A percentile compares a stretch with the other conserved stretches of the same genome.
Conservation (phyloP, 495 filamentous ascomycete genomes). For the Neurospora africana region DNA sequence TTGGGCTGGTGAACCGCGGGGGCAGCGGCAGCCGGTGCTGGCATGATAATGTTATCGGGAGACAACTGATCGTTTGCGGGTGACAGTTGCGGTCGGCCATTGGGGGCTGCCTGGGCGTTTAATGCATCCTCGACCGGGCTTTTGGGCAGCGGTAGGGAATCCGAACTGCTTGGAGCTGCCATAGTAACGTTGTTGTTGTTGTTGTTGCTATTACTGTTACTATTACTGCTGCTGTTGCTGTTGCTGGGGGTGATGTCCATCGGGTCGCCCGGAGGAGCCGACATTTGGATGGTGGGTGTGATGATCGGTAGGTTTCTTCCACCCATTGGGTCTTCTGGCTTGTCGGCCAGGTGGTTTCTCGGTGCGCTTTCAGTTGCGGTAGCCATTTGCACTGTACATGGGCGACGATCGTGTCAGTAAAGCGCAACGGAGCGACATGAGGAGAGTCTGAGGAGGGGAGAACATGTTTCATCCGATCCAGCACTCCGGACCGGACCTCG, state of each 20-base stretch:
- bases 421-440: neutral
- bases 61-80: slow-evolving; percentile 20
- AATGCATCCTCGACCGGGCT: slow-evolving; percentile 22
- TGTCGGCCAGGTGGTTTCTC: slow-evolving; percentile 28
- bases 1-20: slow-evolving; percentile 91
- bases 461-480: neutral
- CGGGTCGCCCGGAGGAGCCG: slow-evolving; percentile 38
- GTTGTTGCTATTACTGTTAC: neutral
- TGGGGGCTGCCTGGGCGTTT: slow-evolving; percentile 24
- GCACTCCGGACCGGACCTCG: neutral
- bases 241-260: slow-evolving; percentile 41
- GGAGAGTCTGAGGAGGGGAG: neutral
- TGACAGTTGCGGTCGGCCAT: slow-evolving; percentile 16
- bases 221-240: neutral
- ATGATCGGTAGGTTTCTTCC: slow-evolving; percentile 39
- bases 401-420: slow-evolving; percentile 15
- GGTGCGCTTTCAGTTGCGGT: slow-evolving; percentile 37
- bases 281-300: slow-evolving; percentile 39
- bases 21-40: slow-evolving; percentile 51
- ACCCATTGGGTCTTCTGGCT: slow-evolving; percentile 31
- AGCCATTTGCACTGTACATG: slow-evolving; percentile 36
- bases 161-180: slow-evolving; percentile 24
- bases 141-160: slow-evolving; percentile 32
- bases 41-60: slow-evolving; percentile 28
- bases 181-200: neutral